A percentile compares a stretch with the other conserved stretches of the same genome.
phyloP scores from a whole-genome alignment of 2,329 filamentous ascomycete genomes.

The Epicoccum nigrum region DNA sequence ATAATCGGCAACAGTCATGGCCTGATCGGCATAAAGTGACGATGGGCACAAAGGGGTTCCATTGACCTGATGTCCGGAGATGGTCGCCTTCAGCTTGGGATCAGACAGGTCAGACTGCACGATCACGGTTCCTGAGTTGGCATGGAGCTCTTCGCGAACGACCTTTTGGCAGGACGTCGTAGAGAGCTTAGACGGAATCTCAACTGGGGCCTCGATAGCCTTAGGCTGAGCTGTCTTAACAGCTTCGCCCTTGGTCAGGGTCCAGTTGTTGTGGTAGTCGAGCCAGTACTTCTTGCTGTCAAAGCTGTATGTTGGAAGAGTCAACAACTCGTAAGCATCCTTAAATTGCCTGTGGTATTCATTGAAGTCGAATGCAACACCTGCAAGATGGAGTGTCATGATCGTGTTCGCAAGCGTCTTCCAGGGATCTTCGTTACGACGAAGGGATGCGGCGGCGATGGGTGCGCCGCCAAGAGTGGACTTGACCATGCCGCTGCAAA shows the following conservation, averaged over 20 bases:
- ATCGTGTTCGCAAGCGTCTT: constrained; percentile 66
- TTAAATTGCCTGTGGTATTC: constrained; percentile 71
- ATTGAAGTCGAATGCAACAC: constrained; percentile 71
- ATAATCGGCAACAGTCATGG: constrained; percentile 69
- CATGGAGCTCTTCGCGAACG: constrained; percentile 66
- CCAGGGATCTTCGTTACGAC: constrained; percentile 67
- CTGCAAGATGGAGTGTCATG: constrained; percentile 65
- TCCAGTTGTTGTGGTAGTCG: constrained; percentile 74
- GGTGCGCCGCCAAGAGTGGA: constrained; percentile 63
- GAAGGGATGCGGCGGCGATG: constrained; percentile 65
- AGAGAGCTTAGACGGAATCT: constrained; percentile 61
- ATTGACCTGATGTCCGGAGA: constrained; percentile 72
- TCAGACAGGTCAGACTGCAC: constrained; percentile 71
- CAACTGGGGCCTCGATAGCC: constrained; percentile 44
- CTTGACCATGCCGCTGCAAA: constrained; percentile 72
- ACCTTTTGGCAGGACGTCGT: constrained; percentile 71
- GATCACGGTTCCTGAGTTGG: constrained; percentile 64
- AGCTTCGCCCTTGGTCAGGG: constrained; percentile 69
- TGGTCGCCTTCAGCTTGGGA: constrained; percentile 65
- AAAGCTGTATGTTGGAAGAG: constrained; percentile 71
- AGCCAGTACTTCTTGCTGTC: constrained; percentile 77
- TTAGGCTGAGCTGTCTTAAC: constrained; percentile 50
- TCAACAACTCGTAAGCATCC: constrained; percentile 62
- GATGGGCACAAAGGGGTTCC: constrained; percentile 70
- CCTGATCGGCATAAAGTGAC: constrained; percentile 68